These are phyloP conservation scores for Trichopus zeylanicus DNA, from an alignment of 116 monocot species.

Conservation along the genomic window DNA sequence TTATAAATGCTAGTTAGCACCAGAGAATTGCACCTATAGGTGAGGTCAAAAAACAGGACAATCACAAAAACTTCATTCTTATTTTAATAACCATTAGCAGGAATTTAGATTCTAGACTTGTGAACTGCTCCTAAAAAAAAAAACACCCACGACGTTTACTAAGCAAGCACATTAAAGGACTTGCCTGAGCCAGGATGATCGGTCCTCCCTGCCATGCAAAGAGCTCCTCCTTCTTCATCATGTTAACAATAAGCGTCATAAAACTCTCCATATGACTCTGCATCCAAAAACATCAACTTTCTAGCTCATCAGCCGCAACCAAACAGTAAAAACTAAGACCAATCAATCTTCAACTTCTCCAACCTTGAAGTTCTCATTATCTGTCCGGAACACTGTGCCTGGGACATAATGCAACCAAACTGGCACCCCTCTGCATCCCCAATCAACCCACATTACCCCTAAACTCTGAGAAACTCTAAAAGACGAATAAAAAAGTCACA, in stretches of 20 bases:
- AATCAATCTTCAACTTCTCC: background rate
- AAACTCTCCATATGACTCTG: conserved; percentile 84
- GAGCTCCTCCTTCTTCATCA: conserved; percentile 80
- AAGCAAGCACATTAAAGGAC: background rate
- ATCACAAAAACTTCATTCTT: background rate
- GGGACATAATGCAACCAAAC: conserved; percentile 95
- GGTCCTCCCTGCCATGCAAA: conserved; percentile 90
- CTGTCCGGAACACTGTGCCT: conserved; percentile 67
- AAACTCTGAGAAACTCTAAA: background rate
- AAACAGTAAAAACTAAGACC: conserved; percentile 3
- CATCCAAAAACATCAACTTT: background rate
- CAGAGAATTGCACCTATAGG: too few species aligned
- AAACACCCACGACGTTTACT: too few species aligned
- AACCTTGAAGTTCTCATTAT: conserved; percentile 79
- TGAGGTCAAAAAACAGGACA: background rate
- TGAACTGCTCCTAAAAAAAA: too few species aligned
- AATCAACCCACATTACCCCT: conserved; percentile 3
- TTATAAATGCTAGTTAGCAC: too few species aligned
- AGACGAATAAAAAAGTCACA: background rate
- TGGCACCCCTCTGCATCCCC: conserved; percentile 63
- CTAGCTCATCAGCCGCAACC: background rate
- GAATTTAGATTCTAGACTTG: background rate
- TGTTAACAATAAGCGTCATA: conserved; percentile 62
- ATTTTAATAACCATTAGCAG: too few species aligned
- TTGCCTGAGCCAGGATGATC: conserved; percentile 84